phyloP scores from a whole-genome alignment of 2,329 filamentous ascomycete genomes.

The Diaporthe sp. region DNA sequence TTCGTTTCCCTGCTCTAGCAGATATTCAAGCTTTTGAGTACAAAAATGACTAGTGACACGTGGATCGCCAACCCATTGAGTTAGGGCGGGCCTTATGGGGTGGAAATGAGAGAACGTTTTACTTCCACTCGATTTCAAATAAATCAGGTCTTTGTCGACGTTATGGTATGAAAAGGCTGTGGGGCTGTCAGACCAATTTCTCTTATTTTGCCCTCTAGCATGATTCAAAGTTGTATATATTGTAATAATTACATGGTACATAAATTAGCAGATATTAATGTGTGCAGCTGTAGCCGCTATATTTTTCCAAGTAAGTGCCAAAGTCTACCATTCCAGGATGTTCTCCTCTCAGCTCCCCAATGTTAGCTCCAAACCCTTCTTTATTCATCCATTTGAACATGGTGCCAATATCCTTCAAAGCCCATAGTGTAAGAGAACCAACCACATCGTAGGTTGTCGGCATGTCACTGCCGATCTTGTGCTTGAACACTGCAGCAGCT shows the following conservation, averaged over 20 bases:
- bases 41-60: no score
- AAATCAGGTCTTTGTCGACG: background rate
- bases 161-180: no score
- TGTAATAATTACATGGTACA: no score
- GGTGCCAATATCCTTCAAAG: background rate
- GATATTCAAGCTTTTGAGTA: background rate
- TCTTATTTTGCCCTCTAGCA: background rate
- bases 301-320: background rate
- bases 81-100: background rate
- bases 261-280: no score
- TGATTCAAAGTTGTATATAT: background rate
- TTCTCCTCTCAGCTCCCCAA: background rate
- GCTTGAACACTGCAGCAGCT: conserved; percentile 48
- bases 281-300: background rate
- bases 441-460: background rate
- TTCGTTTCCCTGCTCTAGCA: no score
- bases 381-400: conserved; percentile 17
- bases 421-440: background rate
- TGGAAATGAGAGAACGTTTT: no score
- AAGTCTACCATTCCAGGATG: background rate
- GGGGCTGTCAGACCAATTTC: background rate
- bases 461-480: conserved; percentile 44
- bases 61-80: background rate
- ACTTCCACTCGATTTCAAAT: background rate
- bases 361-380: background rate